Evolutionary conservation across 805 yeast genomes (phyloP), one percentile per base, ranked within the genome.

Genomic region (Candida qinlingensis): DNA sequence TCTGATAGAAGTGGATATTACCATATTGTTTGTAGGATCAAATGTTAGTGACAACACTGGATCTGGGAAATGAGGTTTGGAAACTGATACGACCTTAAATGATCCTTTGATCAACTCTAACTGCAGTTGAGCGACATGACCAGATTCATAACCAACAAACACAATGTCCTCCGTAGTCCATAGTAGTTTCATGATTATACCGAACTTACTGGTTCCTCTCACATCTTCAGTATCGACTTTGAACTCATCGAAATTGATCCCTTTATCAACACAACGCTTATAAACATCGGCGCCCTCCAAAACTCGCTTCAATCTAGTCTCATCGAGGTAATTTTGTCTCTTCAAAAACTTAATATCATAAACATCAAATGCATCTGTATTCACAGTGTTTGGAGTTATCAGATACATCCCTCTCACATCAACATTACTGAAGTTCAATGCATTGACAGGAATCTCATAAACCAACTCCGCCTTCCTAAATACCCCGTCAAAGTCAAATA

Each of bases 61-160:
- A 60, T 76, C 75, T 0, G 87, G 87, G 8, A 56, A 60, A 52
- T 78, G 82, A 4, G 60, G 54, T 36, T 55, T 50, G 8, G 50
- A 34, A 34, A 59, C 55, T 1, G 55, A 38, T 11, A 49, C n/a
- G 1, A 61, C 45, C 12, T 48, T 33, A 29, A 30, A 51, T n/a
- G 37, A 39, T 26, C n/a, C 41, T 0, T 30, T n/a, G 4, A 44
- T 43, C 11, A 39, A n/a, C 12, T 57, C 38, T 4, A 76, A 31
- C 10, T 54, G 44, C 30, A 59, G 67, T 1, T 65, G 56, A 1
- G 67, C 65, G 6, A 80, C 71, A 55, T 78, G 81, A 0, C 96
- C 96, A 13, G 86, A 81, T 61, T 87, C 96, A 59, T 76, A 87
- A 1, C 95, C 96, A 6, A 83, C 69, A 13, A 64, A 63, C 13